A percentile compares a stretch with the other conserved stretches of the same genome.
Conservation (phyloP, 768 basidiomycete genomes). For the Peribolospora kevripleyi region DNA sequence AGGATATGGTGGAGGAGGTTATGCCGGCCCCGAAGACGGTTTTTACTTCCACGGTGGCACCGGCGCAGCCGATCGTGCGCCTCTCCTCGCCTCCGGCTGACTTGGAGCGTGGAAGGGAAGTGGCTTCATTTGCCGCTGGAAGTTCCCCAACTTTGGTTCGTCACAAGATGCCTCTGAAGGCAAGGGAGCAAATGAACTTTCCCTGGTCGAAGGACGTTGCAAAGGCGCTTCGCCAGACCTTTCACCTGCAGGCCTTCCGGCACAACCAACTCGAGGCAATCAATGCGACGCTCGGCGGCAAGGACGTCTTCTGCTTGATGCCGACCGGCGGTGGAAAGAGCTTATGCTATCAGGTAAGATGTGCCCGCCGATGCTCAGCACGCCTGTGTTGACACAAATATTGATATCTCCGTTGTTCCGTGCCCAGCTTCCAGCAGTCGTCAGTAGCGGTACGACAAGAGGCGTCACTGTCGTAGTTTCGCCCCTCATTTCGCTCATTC, state of each 20-base stretch:
- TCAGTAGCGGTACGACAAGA: constrained; percentile 38
- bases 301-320: constrained; percentile 82
- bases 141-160: no score
- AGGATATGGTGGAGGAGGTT: no score
- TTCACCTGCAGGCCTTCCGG: constrained; percentile 45
- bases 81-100: no score
- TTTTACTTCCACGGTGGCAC: no score
- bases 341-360: constrained; percentile 35
- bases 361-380: not conserved
- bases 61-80: no score
- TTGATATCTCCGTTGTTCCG: constrained; percentile 12
- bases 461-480: constrained; percentile 79
- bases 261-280: constrained; percentile 70
- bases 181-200: no score
- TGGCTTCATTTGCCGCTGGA: no score
- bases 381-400: not conserved
- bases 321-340: constrained; percentile 89
- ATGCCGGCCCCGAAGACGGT: no score
- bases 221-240: constrained; percentile 32
- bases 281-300: constrained; percentile 46
- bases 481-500: constrained; percentile 67
- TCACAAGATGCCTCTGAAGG: no score
- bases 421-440: constrained; percentile 63
- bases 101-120: no score
- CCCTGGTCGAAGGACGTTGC: constrained; percentile 27